A percentile compares a stretch with the other conserved stretches of the same genome.
phyloP scores from a whole-genome alignment of 495 filamentous ascomycete genomes.

The Xylaria flabelliformis region DNA sequence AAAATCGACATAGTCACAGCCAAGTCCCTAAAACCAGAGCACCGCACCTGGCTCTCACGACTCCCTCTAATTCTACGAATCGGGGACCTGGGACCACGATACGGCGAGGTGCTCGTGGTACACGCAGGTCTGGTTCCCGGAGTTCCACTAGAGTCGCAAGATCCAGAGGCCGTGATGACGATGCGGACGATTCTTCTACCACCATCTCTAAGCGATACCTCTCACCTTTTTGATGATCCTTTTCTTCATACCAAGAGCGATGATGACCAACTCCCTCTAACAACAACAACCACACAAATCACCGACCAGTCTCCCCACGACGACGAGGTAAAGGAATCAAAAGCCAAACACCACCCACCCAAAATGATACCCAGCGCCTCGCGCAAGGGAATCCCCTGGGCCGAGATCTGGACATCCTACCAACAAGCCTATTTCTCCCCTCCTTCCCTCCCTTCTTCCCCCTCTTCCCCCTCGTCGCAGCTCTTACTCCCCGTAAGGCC shows the following conservation, averaged over 20 bases:
- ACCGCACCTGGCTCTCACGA: constrained; percentile 70
- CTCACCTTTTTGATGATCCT: not conserved
- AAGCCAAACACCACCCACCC: not conserved
- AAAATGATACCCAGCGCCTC: constrained; percentile 56
- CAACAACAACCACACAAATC: not conserved
- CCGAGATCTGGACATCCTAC: constrained; percentile 57
- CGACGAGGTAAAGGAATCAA: not conserved
- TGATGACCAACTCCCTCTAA: not conserved
- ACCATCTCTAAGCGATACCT: not conserved
- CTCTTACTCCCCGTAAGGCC: constrained; percentile 15
- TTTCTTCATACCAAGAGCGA: not conserved
- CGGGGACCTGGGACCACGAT: constrained; percentile 59
- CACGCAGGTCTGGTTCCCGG: constrained; percentile 86
- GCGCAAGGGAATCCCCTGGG: constrained; percentile 68
- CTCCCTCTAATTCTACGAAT: constrained; percentile 79
- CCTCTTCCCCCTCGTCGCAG: not conserved
- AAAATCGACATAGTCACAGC: constrained; percentile 43
- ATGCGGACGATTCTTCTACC: constrained; percentile 74
- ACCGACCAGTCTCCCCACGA: not conserved
- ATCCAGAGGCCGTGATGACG: constrained; percentile 84
- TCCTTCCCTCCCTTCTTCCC: not conserved
- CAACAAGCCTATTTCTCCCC: not conserved
- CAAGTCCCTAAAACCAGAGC: constrained; percentile 49
- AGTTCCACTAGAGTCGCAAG: constrained; percentile 72
- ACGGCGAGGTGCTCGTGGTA: constrained; percentile 70